phyloP scores from a whole-genome alignment of 306 rosid species.

The Canavalia ensiformis region DNA sequence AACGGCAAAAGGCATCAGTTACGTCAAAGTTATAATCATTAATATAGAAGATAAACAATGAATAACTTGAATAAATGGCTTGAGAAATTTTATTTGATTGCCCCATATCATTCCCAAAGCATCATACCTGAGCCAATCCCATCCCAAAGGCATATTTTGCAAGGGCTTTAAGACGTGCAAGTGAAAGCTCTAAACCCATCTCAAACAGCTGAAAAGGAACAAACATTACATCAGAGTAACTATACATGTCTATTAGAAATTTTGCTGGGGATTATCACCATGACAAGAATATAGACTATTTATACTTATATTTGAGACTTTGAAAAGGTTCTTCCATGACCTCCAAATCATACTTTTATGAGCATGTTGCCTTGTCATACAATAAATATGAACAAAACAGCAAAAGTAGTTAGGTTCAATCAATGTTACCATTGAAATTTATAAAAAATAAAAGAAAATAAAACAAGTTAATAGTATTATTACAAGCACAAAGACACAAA shows the following conservation, averaged over 20 bases:
- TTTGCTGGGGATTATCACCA: constrained; percentile 24
- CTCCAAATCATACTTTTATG: constrained; percentile 33
- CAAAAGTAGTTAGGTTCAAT: constrained; percentile 33
- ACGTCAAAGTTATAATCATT: background rate
- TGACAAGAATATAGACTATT: constrained; percentile 1
- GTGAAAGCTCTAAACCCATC: constrained; percentile 99
- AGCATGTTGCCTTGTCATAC: constrained; percentile 3
- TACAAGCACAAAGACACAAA: constrained; percentile 12
- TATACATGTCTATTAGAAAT: constrained; percentile 17
- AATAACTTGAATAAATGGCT: constrained; percentile 23
- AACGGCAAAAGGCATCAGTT: constrained; percentile 9
- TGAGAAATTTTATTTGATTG: constrained; percentile 12
- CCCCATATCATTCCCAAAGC: constrained; percentile 37
- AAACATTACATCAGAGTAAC: constrained; percentile 40
- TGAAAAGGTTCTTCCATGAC: constrained; percentile 39
- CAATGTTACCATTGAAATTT: constrained; percentile 25
- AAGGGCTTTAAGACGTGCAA: constrained; percentile 98
- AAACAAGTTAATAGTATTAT: constrained; percentile 21
- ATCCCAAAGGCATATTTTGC: constrained; percentile 96
- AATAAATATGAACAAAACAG: constrained; percentile 24
- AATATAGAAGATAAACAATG: constrained; percentile 26
- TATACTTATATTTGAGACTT: constrained; percentile 18
- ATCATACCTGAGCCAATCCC: constrained; percentile 95
- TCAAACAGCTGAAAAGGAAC: constrained; percentile 84
- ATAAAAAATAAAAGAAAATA: background rate